Evolutionary conservation across 345 rosid genomes (phyloP).

Genomic region (Rubroshorea leprosula): DNA sequence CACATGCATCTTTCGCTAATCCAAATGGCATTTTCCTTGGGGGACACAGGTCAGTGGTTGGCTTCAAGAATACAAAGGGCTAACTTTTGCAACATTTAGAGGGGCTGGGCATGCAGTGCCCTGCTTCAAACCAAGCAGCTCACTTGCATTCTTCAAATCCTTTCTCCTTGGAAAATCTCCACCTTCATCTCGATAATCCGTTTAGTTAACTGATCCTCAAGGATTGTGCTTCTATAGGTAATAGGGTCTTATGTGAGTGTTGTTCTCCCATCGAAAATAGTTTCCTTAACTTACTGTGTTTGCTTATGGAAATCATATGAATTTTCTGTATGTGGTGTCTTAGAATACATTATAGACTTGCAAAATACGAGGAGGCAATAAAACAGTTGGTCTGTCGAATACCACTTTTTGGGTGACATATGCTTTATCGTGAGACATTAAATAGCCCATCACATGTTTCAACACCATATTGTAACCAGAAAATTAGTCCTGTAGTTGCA

Average conservation of each 20-base stretch:
- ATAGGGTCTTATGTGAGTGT: no score
- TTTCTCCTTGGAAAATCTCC: conserved; percentile 51
- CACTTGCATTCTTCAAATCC: conserved; percentile 65
- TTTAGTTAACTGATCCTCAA: background rate
- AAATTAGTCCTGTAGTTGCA: no score
- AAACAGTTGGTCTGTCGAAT: no score
- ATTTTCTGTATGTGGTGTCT: background rate
- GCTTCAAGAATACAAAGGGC: conserved; percentile 85
- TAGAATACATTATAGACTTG: no score
- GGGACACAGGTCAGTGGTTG: conserved; percentile 91
- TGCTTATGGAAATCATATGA: background rate
- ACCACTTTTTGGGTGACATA: no score
- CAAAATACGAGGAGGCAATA: no score
- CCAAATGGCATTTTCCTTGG: background rate
- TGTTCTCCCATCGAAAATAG: no score
- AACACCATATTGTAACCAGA: no score
- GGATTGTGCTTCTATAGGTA: no score
- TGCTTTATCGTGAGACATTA: no score
- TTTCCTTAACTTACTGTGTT: background rate
- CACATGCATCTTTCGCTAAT: no score
- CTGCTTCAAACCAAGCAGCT: conserved; percentile 62
- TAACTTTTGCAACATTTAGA: conserved; percentile 83
- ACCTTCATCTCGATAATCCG: conserved; percentile 21
- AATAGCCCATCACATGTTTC: no score
- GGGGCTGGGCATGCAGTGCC: conserved; percentile 99